Evolutionary conservation across 2,329 filamentous ascomycete genomes (phyloP), one percentile per base, ranked within the genome.

Genomic region (Colletotrichum lini): DNA sequence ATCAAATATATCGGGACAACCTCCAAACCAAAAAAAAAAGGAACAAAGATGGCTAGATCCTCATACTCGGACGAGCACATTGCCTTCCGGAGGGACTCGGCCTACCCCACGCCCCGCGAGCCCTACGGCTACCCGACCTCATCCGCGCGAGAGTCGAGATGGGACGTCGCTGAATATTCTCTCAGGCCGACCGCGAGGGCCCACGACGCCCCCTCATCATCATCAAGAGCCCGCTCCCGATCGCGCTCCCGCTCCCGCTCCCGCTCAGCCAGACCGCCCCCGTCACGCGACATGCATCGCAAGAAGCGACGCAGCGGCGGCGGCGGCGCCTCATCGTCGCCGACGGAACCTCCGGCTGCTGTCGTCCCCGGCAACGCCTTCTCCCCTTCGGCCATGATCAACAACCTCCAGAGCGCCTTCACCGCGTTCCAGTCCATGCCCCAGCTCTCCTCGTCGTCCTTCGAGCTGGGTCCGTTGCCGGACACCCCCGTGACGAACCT

Each of bases 401-500:
- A 21, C 59, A 69, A 69, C 65, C 45, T 72, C 52, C 53, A 62
- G 44, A 69, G 42, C 13, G 69, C 69, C 45, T 72, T 52, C 58
- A 52, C 35, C 35, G 69, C 59, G 45, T 72, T 72, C 58, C 65
- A 63, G 4, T 58, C 65, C 30, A 60, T 72, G 26, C 69, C 57
- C 15, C 58, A 62, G 45, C 52, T 72, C 47, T 57, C 69, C 42
- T n/a, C 65, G 7, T 59, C 65, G 35, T 58, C 65, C 21, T 64
- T 63, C 53, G 65, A 68, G 40, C 53, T 72, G 40, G 50, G 40
- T 47, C 35, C 58, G 26, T 47, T 72, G 44, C 69, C 69, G 44
- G 53, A 72, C 69, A 72, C 65, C 12, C 69, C 65, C 45, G 69
- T 69, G 16, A 69, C 69, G 45, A 72, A 68, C 53, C 69, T 72